phyloP scores from a whole-genome alignment of 2,329 filamentous ascomycete genomes.

The Paecilomyces formosus region DNA sequence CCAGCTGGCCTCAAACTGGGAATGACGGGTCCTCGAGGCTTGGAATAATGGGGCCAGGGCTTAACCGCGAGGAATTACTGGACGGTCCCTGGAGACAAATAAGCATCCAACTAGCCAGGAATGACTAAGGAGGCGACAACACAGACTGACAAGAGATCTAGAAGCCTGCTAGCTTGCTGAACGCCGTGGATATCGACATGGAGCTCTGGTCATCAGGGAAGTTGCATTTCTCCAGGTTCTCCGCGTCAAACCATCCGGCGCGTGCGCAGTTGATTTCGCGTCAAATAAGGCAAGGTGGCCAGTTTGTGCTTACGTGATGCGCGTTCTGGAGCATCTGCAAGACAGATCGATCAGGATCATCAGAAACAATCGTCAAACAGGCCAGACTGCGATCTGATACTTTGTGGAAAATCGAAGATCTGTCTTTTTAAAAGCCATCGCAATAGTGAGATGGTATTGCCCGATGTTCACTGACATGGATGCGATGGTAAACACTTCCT shows the following conservation, averaged over 20 bases:
- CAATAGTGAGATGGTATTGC: too few relatives aligned
- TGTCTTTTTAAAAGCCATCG: too few relatives aligned
- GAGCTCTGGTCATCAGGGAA: neutral
- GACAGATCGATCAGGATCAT: neutral
- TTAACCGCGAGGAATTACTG: neutral
- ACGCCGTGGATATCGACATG: neutral
- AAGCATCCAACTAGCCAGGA: neutral
- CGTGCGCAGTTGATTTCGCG: neutral
- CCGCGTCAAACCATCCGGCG: neutral
- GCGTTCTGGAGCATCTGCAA: neutral
- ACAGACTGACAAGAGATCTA: neutral
- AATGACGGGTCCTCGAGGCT: neutral
- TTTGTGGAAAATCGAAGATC: too few relatives aligned
- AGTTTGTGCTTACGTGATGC: neutral
- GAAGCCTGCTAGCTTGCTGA: neutral
- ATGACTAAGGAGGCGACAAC: neutral
- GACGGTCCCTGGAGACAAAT: neutral
- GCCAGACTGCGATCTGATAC: neutral
- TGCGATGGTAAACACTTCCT: too few relatives aligned
- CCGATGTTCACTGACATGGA: too few relatives aligned
- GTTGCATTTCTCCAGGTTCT: neutral
- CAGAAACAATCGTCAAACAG: neutral
- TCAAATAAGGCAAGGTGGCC: neutral
- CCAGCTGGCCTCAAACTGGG: slow-evolving; percentile 19
- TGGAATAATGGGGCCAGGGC: neutral